Percentiles rank a stretch among this genome's conserved stretches.
Conservation (phyloP, 768 basidiomycete species). For the Antrodiella citrinella region DNA sequence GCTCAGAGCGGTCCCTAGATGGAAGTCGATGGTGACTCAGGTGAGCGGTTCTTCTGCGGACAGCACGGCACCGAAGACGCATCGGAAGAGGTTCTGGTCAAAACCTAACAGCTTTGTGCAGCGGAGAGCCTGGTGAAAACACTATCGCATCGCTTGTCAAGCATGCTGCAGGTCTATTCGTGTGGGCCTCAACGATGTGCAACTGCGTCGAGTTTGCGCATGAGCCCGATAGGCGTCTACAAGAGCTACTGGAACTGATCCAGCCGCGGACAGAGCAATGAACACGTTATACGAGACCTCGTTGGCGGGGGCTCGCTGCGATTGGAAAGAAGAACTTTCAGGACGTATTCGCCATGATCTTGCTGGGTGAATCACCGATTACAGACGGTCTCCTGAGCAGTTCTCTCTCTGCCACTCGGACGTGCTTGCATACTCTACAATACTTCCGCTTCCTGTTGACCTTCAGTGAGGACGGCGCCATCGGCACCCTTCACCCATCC, state of each 20-base stretch:
- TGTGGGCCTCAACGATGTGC: not conserved
- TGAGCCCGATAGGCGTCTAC: not conserved
- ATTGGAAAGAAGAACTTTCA: not conserved
- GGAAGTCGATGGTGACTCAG: too few relatives aligned
- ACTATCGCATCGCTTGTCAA: not conserved
- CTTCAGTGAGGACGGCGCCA: not conserved
- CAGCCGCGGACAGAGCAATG: not conserved
- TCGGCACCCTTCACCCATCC: not conserved
- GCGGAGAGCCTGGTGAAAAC: too few relatives aligned
- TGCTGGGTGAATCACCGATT: not conserved
- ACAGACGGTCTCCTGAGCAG: not conserved
- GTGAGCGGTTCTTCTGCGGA: too few relatives aligned
- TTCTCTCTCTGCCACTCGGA: too few relatives aligned
- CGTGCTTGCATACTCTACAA: not conserved
- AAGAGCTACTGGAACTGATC: not conserved
- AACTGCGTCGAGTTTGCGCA: not conserved
- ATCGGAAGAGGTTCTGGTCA: too few relatives aligned
- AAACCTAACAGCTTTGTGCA: too few relatives aligned
- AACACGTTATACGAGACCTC: not conserved
- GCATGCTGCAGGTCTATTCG: not conserved
- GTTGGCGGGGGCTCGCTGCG: not conserved
- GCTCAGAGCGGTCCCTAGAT: too few relatives aligned
- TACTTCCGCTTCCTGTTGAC: not conserved
- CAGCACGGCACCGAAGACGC: too few relatives aligned
- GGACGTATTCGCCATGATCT: not conserved